Conservation (phyloP, 164 flowering plant species). For the Taxillus chinensis region DNA sequence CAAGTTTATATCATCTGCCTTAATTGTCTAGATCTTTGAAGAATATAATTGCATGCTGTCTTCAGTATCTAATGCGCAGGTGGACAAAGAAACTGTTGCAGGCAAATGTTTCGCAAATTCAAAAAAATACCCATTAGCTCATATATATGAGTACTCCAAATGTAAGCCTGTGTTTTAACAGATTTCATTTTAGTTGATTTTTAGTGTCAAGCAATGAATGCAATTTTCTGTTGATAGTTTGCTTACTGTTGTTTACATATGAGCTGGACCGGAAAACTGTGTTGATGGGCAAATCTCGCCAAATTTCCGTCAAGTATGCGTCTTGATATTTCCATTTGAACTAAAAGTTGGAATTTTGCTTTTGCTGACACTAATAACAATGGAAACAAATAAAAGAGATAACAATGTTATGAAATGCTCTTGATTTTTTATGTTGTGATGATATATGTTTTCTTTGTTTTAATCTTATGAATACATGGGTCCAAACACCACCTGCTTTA, state of each 20-base stretch:
- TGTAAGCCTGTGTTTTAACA: slow-evolving; percentile 32
- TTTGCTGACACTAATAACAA: too few species aligned
- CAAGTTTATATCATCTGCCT: too few species aligned
- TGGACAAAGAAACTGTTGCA: slow-evolving; percentile 42
- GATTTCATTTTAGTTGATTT: not conserved
- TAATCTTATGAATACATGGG: too few species aligned
- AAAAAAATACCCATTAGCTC: slow-evolving; percentile 55
- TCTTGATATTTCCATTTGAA: not conserved
- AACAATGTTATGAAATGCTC: too few species aligned
- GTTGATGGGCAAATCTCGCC: slow-evolving; percentile 29
- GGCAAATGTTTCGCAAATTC: slow-evolving; percentile 27
- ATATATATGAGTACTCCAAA: slow-evolving; percentile 67
- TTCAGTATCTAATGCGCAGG: slow-evolving; percentile 38
- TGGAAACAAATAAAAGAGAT: too few species aligned
- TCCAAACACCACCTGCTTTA: too few species aligned
- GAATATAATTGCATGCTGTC: slow-evolving; percentile 3
- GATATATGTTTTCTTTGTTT: too few species aligned
- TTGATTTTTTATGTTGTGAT: too few species aligned
- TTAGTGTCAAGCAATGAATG: slow-evolving; percentile 7
- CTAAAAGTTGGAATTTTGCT: too few species aligned
- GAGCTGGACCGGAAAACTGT: slow-evolving; percentile 63
- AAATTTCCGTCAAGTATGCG: slow-evolving; percentile 66
- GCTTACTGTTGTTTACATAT: slow-evolving; percentile 62
- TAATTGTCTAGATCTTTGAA: not conserved
- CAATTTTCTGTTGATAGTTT: slow-evolving; percentile 37